Conservation (phyloP, 371 early-diverging fungal genomes). For the Amoeboaphelidium protococcarum region DNA sequence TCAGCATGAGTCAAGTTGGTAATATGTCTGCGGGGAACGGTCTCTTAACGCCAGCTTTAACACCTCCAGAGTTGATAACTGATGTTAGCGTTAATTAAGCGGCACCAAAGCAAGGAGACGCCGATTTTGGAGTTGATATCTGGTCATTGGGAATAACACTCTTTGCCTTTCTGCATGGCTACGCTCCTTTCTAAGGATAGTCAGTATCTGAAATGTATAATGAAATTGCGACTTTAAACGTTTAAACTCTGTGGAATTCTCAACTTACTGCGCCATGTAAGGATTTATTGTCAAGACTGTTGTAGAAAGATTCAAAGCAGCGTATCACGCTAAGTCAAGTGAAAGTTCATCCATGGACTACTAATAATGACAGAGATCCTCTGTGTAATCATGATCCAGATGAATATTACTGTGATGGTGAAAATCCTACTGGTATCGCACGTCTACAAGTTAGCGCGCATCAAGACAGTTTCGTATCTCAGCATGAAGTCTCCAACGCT, state of each 20-base stretch:
- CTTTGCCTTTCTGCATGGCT: conserved; percentile 3
- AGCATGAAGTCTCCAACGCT: too few species aligned
- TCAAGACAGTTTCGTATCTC: too few species aligned
- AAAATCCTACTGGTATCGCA: too few species aligned
- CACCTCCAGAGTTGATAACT: background rate
- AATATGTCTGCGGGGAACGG: background rate
- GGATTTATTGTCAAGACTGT: background rate
- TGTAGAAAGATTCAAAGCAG: background rate
- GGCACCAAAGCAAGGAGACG: too few species aligned
- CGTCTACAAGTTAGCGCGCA: too few species aligned
- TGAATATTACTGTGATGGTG: too few species aligned
- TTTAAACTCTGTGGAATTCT: background rate
- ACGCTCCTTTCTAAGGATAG: background rate
- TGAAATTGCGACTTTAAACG: background rate
- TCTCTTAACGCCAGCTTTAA: background rate
- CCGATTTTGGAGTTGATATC: conserved; percentile 1
- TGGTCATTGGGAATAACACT: conserved; percentile 3
- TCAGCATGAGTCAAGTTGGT: background rate
- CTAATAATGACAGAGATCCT: background rate
- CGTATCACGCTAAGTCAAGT: background rate
- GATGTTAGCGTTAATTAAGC: background rate
- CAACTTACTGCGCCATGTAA: background rate
- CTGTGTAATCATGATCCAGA: too few species aligned
- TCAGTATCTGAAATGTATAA: background rate
- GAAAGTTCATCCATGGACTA: background rate